Base-by-base conservation (phyloP, 2,329 filamentous ascomycete species). In the Cercospora citrullina region DNA sequence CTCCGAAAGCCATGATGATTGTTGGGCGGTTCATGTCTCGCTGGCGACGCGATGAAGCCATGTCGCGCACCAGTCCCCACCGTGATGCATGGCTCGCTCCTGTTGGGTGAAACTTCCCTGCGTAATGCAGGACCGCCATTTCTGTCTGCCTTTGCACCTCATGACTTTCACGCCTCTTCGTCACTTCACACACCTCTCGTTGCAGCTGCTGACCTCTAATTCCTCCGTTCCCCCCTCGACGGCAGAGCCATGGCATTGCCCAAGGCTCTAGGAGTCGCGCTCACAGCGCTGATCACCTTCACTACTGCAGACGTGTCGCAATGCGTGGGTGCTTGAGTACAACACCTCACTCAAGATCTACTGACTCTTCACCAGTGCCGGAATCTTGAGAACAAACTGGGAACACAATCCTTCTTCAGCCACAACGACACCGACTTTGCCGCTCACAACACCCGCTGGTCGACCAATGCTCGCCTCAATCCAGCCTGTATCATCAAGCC, bases 401-500 rank as follows among this genome's bases (percentile, higher is more conserved):
- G 45, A 18, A 9, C 18, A 23, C 45, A 48, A 23, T 48, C 18
- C 45, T 48, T 48, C 18, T 48, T 12, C 21, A 8, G n/a, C 45
- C 45, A 23, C 45, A 48, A 48, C 21, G 45, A 48, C 45, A 23
- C 45, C 8, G 45, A 18, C 5, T 48, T 48, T 23, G 18, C n/a
- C n/a, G 18, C 5, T 18, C 18, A 36, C 18, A 60, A 60, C 31
- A 21, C 28, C 16, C 26, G 57, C 28, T 71, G 64, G 64, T 60
- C 66, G 14, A 48, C 64, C 21, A 71, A 58, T 21, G 59, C 64
- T 9, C 59, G 53, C 10, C 51, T 63, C 28, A 21, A 42, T 10
- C 67, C 69, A 10, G 10, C 64, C 9, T 71, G 69, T 55, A 67
- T 67, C 16, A 61, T 67, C 62, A 39, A 65, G 30, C 64, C 69